Conservation (phyloP, 768 basidiomycete genomes). For the Sarcodon sp. region DNA sequence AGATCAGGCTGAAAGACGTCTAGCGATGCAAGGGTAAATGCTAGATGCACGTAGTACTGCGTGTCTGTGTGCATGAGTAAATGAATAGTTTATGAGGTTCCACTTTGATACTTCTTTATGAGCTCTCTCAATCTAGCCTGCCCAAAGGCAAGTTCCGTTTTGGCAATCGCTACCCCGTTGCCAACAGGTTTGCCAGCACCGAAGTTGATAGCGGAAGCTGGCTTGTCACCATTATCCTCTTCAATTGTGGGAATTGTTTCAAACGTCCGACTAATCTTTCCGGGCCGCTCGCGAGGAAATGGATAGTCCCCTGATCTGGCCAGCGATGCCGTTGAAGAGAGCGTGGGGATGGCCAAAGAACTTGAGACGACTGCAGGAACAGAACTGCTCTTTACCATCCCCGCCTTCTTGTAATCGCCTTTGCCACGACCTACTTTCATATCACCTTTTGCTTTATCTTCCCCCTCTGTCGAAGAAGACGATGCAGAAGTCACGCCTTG, state of each 20-base stretch:
- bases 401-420: conserved; percentile 10
- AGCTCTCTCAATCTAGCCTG: conserved; percentile 66
- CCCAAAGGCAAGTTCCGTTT: conserved; percentile 54
- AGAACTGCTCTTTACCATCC: conserved; percentile 45
- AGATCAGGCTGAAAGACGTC: not conserved
- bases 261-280: not conserved
- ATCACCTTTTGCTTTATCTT: not conserved
- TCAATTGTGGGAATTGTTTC: not conserved
- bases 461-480: not conserved
- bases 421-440: conserved; percentile 2
- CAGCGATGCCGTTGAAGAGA: conserved; percentile 69
- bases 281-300: not conserved
- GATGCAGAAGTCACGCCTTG: not conserved
- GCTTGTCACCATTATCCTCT: not conserved
- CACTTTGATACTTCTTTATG: conserved; percentile 69
- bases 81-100: not conserved
- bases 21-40: not conserved
- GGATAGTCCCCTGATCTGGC: conserved; percentile 19
- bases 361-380: conserved; percentile 60
- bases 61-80: not conserved
- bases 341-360: conserved; percentile 57
- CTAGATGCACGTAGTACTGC: not conserved
- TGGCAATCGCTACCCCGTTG: conserved; percentile 3
- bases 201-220: not conserved
- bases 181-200: not conserved